A percentile compares a stretch with the other conserved stretches of the same genome.
Evolutionary conservation across 352 stramenopile species (phyloP).

Genomic region (Hyaloperonospora arabidopsidis): DNA sequence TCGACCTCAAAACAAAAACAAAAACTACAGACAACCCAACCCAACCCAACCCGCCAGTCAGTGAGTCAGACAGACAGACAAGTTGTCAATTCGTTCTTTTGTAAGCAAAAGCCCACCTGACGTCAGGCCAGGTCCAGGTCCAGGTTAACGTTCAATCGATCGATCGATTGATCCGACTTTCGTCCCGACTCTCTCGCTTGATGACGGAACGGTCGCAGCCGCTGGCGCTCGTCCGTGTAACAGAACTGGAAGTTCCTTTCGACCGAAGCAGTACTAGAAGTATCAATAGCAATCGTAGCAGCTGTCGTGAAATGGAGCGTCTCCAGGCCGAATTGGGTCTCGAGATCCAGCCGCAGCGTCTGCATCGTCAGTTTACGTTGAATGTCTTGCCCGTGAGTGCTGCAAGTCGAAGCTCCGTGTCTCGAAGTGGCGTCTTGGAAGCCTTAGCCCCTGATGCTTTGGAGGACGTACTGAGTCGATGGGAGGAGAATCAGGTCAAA

Average conservation of each 20-base stretch:
- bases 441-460: constrained; percentile 33
- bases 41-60: too few relatives aligned
- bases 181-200: constrained; percentile 3
- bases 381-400: constrained; percentile 46
- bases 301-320: constrained; percentile 30
- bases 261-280: not conserved
- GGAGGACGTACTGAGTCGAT: constrained; percentile 41
- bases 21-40: too few relatives aligned
- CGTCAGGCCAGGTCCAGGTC: too few relatives aligned
- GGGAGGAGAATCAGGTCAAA: constrained; percentile 52
- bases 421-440: constrained; percentile 21
- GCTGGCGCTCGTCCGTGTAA: constrained; percentile 21
- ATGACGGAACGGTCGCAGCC: constrained; percentile 24
- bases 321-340: constrained; percentile 59
- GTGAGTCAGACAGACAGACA: too few relatives aligned
- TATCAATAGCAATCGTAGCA: constrained; percentile 14
- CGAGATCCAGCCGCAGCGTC: constrained; percentile 56
- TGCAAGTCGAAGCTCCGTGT: constrained; percentile 10
- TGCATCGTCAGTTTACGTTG: constrained; percentile 73
- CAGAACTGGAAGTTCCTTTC: constrained; percentile 13
- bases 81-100: too few relatives aligned
- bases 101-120: too few relatives aligned
- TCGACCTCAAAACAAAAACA: too few relatives aligned
- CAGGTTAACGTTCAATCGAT: too few relatives aligned
- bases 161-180: too few relatives aligned